Evolutionary conservation across 768 basidiomycete species (phyloP).

Genomic region (Boletus rubescentipes): DNA sequence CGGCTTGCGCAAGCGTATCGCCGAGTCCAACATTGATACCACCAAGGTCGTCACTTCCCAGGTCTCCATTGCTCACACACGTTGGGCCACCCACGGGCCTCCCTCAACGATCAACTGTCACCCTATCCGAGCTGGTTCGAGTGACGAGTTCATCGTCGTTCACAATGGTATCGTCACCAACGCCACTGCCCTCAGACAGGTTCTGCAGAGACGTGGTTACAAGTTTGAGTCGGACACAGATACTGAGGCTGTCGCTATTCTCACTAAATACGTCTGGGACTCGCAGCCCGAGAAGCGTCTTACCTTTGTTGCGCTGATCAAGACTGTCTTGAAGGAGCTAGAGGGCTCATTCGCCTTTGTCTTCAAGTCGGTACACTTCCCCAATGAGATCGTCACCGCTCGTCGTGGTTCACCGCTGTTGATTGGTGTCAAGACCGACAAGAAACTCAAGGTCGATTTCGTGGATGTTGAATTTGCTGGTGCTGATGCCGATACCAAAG

Average conservation of each 20-base stretch:
- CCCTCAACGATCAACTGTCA: constrained; percentile 92
- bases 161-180: constrained; percentile 99
- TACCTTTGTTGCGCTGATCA: constrained; percentile 89
- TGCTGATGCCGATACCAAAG: constrained; percentile 56
- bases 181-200: constrained; percentile 80
- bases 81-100: constrained; percentile 98
- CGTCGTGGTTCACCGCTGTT: constrained; percentile 96
- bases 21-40: constrained; percentile 65
- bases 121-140: constrained; percentile 82
- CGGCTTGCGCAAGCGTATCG: constrained; percentile 86
- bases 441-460: constrained; percentile 99
- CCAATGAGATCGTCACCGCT: constrained; percentile 92
- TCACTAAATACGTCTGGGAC: constrained; percentile 96
- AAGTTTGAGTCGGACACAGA: constrained; percentile 94
- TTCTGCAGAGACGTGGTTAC: constrained; percentile 95
- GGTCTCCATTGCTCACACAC: constrained; percentile 97
- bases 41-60: constrained; percentile 78
- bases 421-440: constrained; percentile 99
- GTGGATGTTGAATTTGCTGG: constrained; percentile 96
- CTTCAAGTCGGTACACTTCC: constrained; percentile 96
- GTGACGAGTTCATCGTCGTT: constrained; percentile 85
- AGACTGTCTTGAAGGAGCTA: constrained; percentile 94
- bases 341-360: constrained; percentile 99
- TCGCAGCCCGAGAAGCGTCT: constrained; percentile 82
- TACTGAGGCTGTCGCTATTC: constrained; percentile 95